Evolutionary conservation across 2,329 filamentous ascomycete genomes (phyloP).

Genomic region (Colletotrichum musicola): DNA sequence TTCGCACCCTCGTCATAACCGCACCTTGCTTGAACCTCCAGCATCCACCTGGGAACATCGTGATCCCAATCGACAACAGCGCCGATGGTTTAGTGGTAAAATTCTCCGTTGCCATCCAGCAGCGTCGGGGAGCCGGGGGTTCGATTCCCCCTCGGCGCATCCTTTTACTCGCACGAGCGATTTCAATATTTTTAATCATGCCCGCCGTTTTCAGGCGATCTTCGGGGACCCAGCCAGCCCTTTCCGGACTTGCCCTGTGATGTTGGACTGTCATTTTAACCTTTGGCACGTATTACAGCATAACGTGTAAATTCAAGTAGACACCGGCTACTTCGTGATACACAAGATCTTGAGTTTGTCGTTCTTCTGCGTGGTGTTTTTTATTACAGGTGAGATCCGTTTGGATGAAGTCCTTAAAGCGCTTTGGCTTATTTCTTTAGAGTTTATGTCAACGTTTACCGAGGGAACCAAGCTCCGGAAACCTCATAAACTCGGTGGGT

Average conservation of each 20-base stretch:
- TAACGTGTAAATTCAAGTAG: too few relatives aligned
- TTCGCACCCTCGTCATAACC: neutral
- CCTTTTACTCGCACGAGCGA: neutral
- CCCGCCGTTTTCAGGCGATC: too few relatives aligned
- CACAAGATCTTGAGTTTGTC: too few relatives aligned
- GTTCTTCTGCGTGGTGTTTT: too few relatives aligned
- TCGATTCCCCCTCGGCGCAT: slow-evolving; percentile 16
- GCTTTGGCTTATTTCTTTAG: neutral
- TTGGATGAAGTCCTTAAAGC: too few relatives aligned
- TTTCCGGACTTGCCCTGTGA: too few relatives aligned
- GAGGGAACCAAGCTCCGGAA: neutral
- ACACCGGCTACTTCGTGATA: too few relatives aligned
- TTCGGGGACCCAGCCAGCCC: too few relatives aligned
- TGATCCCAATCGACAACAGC: neutral
- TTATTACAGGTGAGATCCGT: too few relatives aligned
- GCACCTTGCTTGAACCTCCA: neutral
- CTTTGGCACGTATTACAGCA: too few relatives aligned
- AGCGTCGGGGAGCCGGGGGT: slow-evolving; percentile 22
- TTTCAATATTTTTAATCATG: too few relatives aligned
- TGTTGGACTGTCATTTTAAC: too few relatives aligned
- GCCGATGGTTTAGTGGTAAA: slow-evolving; percentile 24
- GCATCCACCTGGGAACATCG: neutral
- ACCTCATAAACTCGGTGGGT: neutral
- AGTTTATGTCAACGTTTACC: neutral
- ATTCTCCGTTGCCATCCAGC: slow-evolving; percentile 16